These are phyloP conservation scores for Pelargonium fulgidum DNA, from an alignment of 441 rosid species.

Conservation along the genomic window DNA sequence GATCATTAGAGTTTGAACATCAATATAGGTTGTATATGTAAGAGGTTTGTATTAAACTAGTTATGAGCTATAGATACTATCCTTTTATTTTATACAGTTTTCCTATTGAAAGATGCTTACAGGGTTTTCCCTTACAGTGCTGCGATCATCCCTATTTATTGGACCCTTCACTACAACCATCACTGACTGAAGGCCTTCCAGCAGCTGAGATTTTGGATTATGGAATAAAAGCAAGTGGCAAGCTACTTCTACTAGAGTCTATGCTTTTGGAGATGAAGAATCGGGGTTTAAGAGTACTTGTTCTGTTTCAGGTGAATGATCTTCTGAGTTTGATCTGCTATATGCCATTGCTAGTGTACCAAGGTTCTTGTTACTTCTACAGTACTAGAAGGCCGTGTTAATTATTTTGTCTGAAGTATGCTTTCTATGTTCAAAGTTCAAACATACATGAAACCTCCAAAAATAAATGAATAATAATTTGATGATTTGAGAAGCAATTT, in stretches of 20 bases:
- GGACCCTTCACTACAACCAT: slow-evolving; percentile 39
- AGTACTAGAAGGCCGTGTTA: not conserved
- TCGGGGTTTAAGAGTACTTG: slow-evolving; percentile 53
- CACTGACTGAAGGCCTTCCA: slow-evolving; percentile 32
- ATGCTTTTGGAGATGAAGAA: slow-evolving; percentile 61
- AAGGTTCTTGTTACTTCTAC: not conserved
- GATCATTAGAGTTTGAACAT: not conserved
- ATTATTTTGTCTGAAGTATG: not conserved
- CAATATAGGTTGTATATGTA: not conserved
- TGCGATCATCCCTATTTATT: slow-evolving; percentile 82
- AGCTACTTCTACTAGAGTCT: slow-evolving; percentile 64
- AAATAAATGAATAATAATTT: not conserved
- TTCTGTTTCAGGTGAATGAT: slow-evolving; percentile 79
- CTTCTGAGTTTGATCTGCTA: slow-evolving; percentile 12
- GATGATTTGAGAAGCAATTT: not conserved
- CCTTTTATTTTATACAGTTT: not conserved
- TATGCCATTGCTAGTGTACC: slow-evolving; percentile 1
- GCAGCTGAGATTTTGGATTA: slow-evolving; percentile 35
- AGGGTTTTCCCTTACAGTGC: slow-evolving; percentile 47
- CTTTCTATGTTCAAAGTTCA: not conserved
- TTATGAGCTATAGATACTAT: not conserved
- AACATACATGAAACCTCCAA: too few relatives aligned
- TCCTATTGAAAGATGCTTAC: slow-evolving; percentile 4
- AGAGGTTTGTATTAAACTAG: not conserved
- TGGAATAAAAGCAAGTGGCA: slow-evolving; percentile 89